Evolutionary conservation across 257 asterid genomes (phyloP), one percentile per base, ranked within the genome.

Genomic region (Thymus quinquecostatus): DNA sequence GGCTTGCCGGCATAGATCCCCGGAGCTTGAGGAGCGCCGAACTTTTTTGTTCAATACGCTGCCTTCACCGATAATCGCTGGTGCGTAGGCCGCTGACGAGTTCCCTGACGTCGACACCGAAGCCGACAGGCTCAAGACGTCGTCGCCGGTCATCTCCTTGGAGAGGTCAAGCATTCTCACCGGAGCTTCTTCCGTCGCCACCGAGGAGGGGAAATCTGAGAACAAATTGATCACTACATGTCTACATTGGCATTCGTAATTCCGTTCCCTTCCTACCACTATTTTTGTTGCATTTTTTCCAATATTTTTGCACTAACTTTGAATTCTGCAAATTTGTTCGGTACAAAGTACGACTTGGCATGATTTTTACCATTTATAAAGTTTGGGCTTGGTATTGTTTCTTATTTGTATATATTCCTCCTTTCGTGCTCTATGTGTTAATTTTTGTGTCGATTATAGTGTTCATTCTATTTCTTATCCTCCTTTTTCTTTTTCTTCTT

Each of bases 41-140:
- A 7, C 41, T 82, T 84, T 87, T 1, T 91, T 95, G 34, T 89
- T 87, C 0, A 91, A 84, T 1, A 88, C 92, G 73, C 96, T 91
- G 38, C 96, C 97, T 71, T 91, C 96, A 29, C 92, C 96, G 27
- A 96, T 84, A 38, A 88, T 87, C 45, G 90, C 80, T 47, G 90
- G 87, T 73, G 86, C 5, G 60, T 85, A 81, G 12, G 85, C 74
- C 49, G 83, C 82, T 12, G 91, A 80, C 13, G 89, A 85, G 73
- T 71, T 83, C 33, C 81, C 80, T 5, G 90, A 85, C 4, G 86
- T 80, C 44, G 86, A 81, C 8, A 76, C 47, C 41, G 78, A 74
- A 44, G 82, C 61, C 10, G 89, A 83, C n/a, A 77, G 36, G 66
- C 78, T 63, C 51, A 83, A 78, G 12, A 40, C 56, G 10, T 80